Percentiles rank a stretch among this genome's conserved stretches.
phyloP scores from a whole-genome alignment of 352 stramenopile genomes.

The Thalassiosira exigua region DNA sequence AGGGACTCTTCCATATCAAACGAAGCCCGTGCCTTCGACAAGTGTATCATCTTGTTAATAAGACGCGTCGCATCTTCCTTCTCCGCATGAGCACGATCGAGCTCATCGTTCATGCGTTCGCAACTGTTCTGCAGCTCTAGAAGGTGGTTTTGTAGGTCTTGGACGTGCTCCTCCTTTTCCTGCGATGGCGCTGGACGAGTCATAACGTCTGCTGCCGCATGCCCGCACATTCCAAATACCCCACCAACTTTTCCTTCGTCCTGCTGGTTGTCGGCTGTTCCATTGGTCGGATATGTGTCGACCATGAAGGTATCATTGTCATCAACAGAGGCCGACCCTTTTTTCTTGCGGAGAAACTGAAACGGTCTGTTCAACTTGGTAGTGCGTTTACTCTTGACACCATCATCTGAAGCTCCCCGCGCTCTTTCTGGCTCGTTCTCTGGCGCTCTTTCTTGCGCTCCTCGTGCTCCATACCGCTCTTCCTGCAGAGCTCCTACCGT shows the following conservation, averaged over 20 bases:
- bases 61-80: constrained; percentile 14
- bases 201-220: background rate
- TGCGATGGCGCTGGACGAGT: background rate
- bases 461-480: background rate
- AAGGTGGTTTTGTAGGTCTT: constrained; percentile 27
- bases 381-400: background rate
- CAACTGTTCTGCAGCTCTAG: constrained; percentile 1
- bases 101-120: constrained; percentile 20
- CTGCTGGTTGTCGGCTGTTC: background rate
- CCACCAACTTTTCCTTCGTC: background rate
- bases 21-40: constrained; percentile 6
- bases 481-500: background rate
- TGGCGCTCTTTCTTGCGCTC: background rate
- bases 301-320: background rate
- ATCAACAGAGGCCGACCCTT: background rate
- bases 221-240: background rate
- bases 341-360: constrained; percentile 15
- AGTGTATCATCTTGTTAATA: constrained; percentile 22
- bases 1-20: constrained; percentile 10
- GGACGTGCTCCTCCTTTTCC: constrained; percentile 13
- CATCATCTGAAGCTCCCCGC: background rate
- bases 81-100: constrained; percentile 20
- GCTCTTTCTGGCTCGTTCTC: too few species aligned
- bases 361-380: background rate
- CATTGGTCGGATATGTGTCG: background rate